Base-by-base conservation (phyloP, 805 yeast species). In the Candida silvicultrix region DNA sequence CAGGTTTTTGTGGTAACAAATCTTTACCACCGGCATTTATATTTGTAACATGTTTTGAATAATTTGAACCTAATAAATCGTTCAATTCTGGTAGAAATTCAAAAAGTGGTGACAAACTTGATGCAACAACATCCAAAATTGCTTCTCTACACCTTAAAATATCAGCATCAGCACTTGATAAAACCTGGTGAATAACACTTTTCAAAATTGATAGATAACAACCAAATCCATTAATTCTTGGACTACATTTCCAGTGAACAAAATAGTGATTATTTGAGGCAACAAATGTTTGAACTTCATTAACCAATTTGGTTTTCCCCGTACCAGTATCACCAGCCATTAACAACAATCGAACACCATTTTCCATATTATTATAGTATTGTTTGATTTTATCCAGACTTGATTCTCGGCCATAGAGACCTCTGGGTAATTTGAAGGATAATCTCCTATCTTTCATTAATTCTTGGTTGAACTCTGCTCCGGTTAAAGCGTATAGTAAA, bases 221-320 rank as follows among this genome's bases (percentile, higher is more conserved):
- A 19, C 66, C 59, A 45, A 71, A 69, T 3, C 68, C 66, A 2
- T 73, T 56, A 2, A 64, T 65, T 22, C 62, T 54, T 39, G 59
- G 39, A 49, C 59, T 49, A 48, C 64, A 55, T 52, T 60, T 49
- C 64, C 63, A 51, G 40, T 53, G 45, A 4, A 63, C 62, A 49
- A 60, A 62, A 45, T 50, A 56, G 4, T 54, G 46, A 41, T 64
- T 63, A 29, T 60, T 58, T 1, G 67, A 53, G 11, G 67, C 51
- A 5, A 74, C 64, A 3, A 55, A 54, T 6, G 66, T 59, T 43
- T 64, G 66, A 39, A 75, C 49, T 25, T 71, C 75, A 25, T 60
- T 59, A 6, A 76, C 54, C 8, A 75, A 47, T 5, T 71, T 58
- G 1, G 76, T 62, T 53, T 74, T 75, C 1, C 81, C 81, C 7